Evolutionary conservation across 78 protist genomes (phyloP).

Genomic region (Polysphondylium violaceum): DNA sequence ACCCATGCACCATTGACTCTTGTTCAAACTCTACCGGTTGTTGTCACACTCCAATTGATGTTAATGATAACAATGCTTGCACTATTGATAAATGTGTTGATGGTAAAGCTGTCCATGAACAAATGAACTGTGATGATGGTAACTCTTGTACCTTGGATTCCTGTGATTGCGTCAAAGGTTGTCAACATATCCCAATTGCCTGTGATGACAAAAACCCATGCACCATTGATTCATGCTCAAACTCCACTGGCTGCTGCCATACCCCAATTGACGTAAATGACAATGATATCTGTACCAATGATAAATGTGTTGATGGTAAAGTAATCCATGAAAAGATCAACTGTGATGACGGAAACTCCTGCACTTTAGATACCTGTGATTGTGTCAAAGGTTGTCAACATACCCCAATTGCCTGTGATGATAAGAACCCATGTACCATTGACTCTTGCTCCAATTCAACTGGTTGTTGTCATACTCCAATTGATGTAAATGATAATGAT

Average conservation of each 20-base stretch:
- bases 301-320: conserved; percentile 9
- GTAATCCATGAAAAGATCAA: not conserved
- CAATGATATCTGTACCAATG: not conserved
- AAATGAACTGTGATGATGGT: conserved; percentile 26
- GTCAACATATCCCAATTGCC: not conserved
- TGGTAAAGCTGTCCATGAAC: not conserved
- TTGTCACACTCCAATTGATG: not conserved
- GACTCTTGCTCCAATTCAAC: conserved; percentile 8
- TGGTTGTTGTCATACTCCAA: conserved; percentile 7
- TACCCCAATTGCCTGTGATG: conserved; percentile 31
- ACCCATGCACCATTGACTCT: conserved; percentile 25
- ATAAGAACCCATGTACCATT: conserved; percentile 30
- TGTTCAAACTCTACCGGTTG: conserved; percentile 8
- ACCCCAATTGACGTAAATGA: not conserved
- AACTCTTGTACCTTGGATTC: conserved; percentile 35
- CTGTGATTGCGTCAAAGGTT: conserved; percentile 11
- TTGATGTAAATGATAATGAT: not conserved
- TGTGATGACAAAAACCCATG: conserved; percentile 4
- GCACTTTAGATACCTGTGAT: conserved; percentile 35
- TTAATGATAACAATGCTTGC: conserved; percentile 5
- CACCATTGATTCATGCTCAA: conserved; percentile 15
- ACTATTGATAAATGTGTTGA: conserved; percentile 7
- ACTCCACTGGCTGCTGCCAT: conserved; percentile 23
- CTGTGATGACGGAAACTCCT: conserved; percentile 41
- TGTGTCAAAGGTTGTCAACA: not conserved